Base-by-base conservation (phyloP, 2,329 filamentous ascomycete genomes). In the Penicillium vulpinum region DNA sequence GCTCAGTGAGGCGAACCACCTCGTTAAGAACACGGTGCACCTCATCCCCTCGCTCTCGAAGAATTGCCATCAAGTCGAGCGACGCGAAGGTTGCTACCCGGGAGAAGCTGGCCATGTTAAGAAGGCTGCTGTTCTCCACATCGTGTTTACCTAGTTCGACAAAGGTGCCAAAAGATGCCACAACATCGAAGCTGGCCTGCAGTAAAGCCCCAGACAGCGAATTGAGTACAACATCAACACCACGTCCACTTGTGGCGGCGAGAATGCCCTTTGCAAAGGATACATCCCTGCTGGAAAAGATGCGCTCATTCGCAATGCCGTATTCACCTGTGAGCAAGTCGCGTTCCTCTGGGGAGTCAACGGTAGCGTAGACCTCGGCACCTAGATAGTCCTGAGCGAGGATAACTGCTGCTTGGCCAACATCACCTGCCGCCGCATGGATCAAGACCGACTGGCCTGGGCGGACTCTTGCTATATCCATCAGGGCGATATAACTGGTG, bases 141-240 rank as follows among this genome's bases (percentile, higher is more conserved):
- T 51, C 49, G 2, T 4, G 5, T 31, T 43, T 43, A 10, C 49
- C 49, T 5, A 44, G 7, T 3, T 51, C 16, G 4, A 51, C 8
- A 3, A 51, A 51, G 2, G 33, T 16, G 2, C 49, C 49, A 15
- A 44, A 22, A 18, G 49, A 29, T 10, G 49, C 39, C 5, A 51
- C 3, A 3, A 15, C 4, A 2, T 24, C 15, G 15, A 43, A 15
- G 2, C 39, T 44, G 1, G 11, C 29, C 28, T 41, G 49, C 1
- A 51, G 29, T 7, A 33, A 21, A 16, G 16, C 28, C 1, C 54
- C 54, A 1, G 48, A 7, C 1, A 57, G 38, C 1, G 54, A 57
- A 22, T 40, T 57, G 2, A 57, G 48, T 2, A 57, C 49, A 13
- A 39, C n/a, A 9, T 57, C 54, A 1, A 57, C 49, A 18, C 54